phyloP scores from a whole-genome alignment of 345 rosid genomes.

The Dipteronia dyeriana region DNA sequence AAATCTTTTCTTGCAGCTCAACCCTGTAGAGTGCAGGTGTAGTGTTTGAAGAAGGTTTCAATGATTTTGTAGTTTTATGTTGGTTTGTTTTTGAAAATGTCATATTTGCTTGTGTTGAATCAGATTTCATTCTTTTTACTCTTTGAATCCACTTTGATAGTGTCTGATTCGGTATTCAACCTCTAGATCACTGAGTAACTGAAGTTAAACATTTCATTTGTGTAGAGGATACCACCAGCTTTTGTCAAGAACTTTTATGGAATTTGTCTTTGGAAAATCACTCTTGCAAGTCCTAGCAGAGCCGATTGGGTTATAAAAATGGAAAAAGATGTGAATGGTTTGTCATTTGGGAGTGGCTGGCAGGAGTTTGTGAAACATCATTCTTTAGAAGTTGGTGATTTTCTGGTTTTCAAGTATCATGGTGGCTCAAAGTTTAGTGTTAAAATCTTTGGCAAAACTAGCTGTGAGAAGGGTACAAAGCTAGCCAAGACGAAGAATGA shows the following conservation, averaged over 20 bases:
- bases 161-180: not conserved
- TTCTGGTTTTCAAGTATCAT: conserved; percentile 15
- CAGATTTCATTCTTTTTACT: not conserved
- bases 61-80: not conserved
- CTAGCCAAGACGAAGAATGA: not conserved
- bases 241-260: not conserved
- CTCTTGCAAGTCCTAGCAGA: not conserved
- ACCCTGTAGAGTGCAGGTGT: not conserved
- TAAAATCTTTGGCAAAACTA: conserved; percentile 9
- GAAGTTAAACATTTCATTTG: not conserved
- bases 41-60: not conserved
- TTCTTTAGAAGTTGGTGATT: conserved; percentile 12
- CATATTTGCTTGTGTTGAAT: not conserved
- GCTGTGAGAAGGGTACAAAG: conserved; percentile 2
- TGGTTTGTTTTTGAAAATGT: not conserved
- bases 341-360: conserved; percentile 13
- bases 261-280: not conserved
- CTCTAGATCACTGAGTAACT: not conserved
- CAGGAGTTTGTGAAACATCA: conserved; percentile 10
- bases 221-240: conserved; percentile 2
- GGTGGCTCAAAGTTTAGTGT: conserved; percentile 5
- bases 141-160: not conserved
- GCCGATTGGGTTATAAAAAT: conserved; percentile 1
- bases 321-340: not conserved
- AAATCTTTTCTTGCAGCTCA: not conserved